Evolutionary conservation across 345 rosid species (phyloP), one percentile per base, ranked within the genome.

Genomic region (Populus nigra): DNA sequence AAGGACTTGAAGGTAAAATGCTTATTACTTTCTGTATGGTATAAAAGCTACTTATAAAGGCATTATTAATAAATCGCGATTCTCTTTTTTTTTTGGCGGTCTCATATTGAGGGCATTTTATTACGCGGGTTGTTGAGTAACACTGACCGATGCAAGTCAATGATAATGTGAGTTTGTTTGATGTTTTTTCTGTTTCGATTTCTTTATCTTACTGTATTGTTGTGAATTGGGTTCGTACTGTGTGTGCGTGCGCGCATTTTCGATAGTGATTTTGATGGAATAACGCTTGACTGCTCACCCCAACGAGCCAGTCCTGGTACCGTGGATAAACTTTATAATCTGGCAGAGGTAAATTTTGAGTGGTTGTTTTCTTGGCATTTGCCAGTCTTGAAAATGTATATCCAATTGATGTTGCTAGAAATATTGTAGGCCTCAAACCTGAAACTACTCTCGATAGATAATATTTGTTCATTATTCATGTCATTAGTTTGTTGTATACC

Each of bases 81-180:
- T 53, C 4, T 31, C 2, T 22, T 59, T 0, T 31, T 31, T 31
- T 31, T 25, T 25, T 25, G 31, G 69, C 80, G 93, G 98, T 85
- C 78, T 7, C 98, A 93, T 82, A 91, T 95, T 0, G 96, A 88
- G 83, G 92, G 86, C 70, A 83, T 91, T 69, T 98, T 93, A 85
- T 82, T 95, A 72, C 93, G 98, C 67, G 92, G 89, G 80, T 84
- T 95, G 87, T 85, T 95, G 95, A 82, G 74, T 61, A 98, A 93
- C 74, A 57, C 80, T 4, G 85, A 78, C 9, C 89, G 97, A 69
- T 95, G 97, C 87, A 85, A 85, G 80, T 84, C 90, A 1, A 93
- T 95, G 98, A 84, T 79, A 88, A 76, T 87, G 98, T 94, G 89
- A 81, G 92, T 71, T 29, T 23, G 38, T 55, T 29, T 20, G 36